Percentiles rank a stretch among this genome's conserved stretches.
These are phyloP conservation scores for Colletotrichum sidae DNA, from an alignment of 2,329 filamentous ascomycete species.

Conservation along the genomic window DNA sequence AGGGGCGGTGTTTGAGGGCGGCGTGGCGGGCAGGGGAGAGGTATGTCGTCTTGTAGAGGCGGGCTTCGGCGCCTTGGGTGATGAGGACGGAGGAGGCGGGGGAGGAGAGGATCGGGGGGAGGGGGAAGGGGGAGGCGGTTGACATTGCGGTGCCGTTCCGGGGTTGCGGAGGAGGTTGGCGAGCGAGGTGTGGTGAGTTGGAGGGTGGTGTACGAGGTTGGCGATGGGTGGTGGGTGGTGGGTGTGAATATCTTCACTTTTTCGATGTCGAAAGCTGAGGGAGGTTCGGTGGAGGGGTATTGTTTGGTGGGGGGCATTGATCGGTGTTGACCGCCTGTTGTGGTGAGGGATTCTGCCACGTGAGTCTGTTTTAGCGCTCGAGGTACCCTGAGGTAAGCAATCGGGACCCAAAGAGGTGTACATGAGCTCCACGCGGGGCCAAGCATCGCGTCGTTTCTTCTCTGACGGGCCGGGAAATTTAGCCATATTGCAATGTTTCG, in stretches of 20 bases:
- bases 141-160: background rate
- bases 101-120: conserved; percentile 74
- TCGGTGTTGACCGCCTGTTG: conserved; percentile 9
- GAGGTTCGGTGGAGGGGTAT: conserved; percentile 15
- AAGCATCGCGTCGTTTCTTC: too few species aligned
- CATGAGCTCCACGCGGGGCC: too few species aligned
- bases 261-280: background rate
- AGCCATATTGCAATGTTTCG: too few species aligned
- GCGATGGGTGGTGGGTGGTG: background rate
- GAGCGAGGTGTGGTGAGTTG: background rate
- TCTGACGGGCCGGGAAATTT: too few species aligned
- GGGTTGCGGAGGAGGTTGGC: too few species aligned
- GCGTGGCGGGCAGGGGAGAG: conserved; percentile 75
- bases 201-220: too few species aligned
- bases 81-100: conserved; percentile 76
- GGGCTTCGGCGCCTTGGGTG: conserved; percentile 94
- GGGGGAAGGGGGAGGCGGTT: conserved; percentile 52
- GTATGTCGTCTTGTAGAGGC: conserved; percentile 89
- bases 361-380: background rate
- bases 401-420: too few species aligned
- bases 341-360: conserved; percentile 1
- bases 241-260: conserved; percentile 31
- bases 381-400: too few species aligned
- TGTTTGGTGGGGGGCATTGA: background rate
- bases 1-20: conserved; percentile 90